Evolutionary conservation across 371 early-diverging fungal genomes (phyloP).

Genomic region (Antonospora locustae): DNA sequence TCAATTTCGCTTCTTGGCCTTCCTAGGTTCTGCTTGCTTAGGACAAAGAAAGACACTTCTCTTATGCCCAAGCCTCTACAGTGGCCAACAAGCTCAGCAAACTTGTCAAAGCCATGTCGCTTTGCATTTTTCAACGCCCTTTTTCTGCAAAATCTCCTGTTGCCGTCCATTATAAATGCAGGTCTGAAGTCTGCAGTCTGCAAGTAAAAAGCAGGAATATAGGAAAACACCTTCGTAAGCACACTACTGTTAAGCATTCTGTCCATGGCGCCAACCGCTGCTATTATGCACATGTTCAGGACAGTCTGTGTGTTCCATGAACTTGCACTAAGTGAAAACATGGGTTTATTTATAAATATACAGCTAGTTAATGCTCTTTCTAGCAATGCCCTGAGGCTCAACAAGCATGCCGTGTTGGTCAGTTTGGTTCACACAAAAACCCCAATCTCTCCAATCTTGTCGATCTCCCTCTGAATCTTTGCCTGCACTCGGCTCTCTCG

Average conservation of each 20-base stretch:
- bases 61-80: constrained; percentile 69
- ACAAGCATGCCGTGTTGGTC: background rate
- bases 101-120: constrained; percentile 31
- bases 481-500: constrained; percentile 4
- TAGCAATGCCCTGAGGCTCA: background rate
- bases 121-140: constrained; percentile 2
- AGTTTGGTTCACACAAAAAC: background rate
- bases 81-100: constrained; percentile 63
- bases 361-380: background rate
- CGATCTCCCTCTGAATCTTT: constrained; percentile 7
- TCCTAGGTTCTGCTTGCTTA: constrained; percentile 86
- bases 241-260: background rate
- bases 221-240: background rate
- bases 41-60: constrained; percentile 84
- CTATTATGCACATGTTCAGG: background rate
- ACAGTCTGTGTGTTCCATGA: background rate
- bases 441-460: constrained; percentile 1
- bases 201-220: too few species aligned
- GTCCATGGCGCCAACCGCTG: background rate
- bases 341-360: background rate
- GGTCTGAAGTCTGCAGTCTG: constrained; percentile 23
- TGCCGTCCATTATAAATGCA: constrained; percentile 94
- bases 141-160: constrained; percentile 68
- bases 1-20: constrained; percentile 70
- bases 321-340: background rate